Conservation (phyloP, 768 basidiomycete genomes). For the Leccinum sublutescens region DNA sequence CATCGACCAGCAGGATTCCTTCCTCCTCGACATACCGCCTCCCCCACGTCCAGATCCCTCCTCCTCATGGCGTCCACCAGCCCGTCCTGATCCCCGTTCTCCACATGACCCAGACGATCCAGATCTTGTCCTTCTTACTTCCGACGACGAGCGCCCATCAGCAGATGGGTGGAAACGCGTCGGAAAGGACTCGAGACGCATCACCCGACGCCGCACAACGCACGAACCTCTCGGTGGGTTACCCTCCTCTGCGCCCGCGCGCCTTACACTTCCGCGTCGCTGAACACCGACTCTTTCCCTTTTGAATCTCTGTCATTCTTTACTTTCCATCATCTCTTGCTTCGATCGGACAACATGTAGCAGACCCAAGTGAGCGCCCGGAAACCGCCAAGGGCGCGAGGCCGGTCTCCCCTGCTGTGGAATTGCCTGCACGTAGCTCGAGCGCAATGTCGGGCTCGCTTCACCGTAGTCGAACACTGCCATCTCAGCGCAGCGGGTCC, state of each 20-base stretch:
- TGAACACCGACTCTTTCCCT: constrained; percentile 20
- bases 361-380: constrained; percentile 20
- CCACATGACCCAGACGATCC: constrained; percentile 40
- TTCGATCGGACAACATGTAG: constrained; percentile 12
- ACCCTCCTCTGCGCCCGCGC: constrained; percentile 34
- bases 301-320: constrained; percentile 1
- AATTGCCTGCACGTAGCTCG: constrained; percentile 37
- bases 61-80: constrained; percentile 29
- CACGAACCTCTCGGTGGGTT: constrained; percentile 41
- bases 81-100: constrained; percentile 6
- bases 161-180: constrained; percentile 57
- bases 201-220: constrained; percentile 58
- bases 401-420: constrained; percentile 48
- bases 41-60: constrained; percentile 45
- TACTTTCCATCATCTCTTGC: constrained; percentile 8
- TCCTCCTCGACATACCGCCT: constrained; percentile 83
- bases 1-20: constrained; percentile 95
- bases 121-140: constrained; percentile 44
- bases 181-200: constrained; percentile 38
- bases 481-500: constrained; percentile 30
- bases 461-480: constrained; percentile 64
- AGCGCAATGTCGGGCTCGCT: constrained; percentile 34
- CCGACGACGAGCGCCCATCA: constrained; percentile 48
- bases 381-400: constrained; percentile 30
- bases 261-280: constrained; percentile 29